Base-by-base conservation (phyloP, 495 filamentous ascomycete genomes). In the Evansstolkia leycettana region DNA sequence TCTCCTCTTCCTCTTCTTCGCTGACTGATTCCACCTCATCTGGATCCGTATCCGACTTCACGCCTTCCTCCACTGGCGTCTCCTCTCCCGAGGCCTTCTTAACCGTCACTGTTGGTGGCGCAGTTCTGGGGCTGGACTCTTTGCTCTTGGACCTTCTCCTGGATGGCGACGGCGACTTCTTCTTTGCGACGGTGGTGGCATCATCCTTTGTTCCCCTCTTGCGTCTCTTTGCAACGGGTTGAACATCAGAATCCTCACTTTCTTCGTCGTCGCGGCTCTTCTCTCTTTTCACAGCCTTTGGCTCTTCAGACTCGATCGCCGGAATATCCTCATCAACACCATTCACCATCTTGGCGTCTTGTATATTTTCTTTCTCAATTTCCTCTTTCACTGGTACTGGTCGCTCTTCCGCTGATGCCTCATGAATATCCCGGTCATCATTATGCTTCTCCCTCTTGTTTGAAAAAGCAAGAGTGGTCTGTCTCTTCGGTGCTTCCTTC, bases 401-500 rank as follows among this genome's bases (percentile, higher is more conserved):
- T 2, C 34, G 33, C 31, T 56, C 40, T 8, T 50, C 41, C 10
- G 26, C 20, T 14, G 38, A 4, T 20, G 43, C 42, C 26, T 57
- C 28, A 6, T 29, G 11, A n/a, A n/a, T 29, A n/a, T n/a, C 11
- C 4, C 5, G 5, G 4, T 15, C 45, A 30, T 17, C 44, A 19
- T 46, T 50, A 3, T 47, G 39, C 11, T 53, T 57, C 17, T 47
- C 48, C 28, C 48, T 54, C 26, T 58, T 64, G 20, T 44, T 46
- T 5, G 70, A 68, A 43, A 86, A 84, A 1, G 77, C 65, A 12
- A 86, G 59, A 28, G 76, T 90, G 2, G 83, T 77, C 57, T 93
- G 86, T 54, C 82, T 76, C 18, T 71, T 69, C 2, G 69, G 68
- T 6, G 71, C 67, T 28, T 61, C 53, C 30, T 46, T 48, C 1